Evolutionary conservation across 495 filamentous ascomycete species (phyloP), one percentile per base, ranked within the genome.

Genomic region (Neurospora sp.): DNA sequence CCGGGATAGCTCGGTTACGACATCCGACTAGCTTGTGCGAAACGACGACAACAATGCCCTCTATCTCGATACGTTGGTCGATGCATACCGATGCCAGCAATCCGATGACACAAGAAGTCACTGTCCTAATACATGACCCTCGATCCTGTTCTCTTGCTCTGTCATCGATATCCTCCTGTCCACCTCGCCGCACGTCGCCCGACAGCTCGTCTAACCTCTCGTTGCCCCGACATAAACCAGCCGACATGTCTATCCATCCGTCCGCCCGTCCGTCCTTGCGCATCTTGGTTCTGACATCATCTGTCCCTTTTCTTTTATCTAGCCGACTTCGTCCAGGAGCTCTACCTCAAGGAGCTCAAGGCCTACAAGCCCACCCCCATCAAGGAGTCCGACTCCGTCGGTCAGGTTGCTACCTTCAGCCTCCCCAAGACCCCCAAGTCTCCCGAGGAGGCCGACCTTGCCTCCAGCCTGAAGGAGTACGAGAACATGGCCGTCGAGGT

Each of bases 261-360:
- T 65, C 27, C 27, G 27, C 68, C 35, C 17, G 6, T 68, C 71
- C 70, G 40, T 27, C 10, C 10, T 69, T 31, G 3, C 31, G 39
- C 10, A 22, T 71, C 22, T 44, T 20, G 31, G 27, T 35, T 37
- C 44, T 40, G n/a, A 44, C 69, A 70, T 40, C 68, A 68, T 17
- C 6, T 41, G 41, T 53, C 81, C 81, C 76, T 38, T 71, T 73
- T 27, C 59, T 69, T 69, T 68, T 42, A 20, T 37, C 69, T 74
- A 98, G 96, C 91, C 85, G 96, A 99, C 84, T 87, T 96, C 75
- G 91, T 99, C 76, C 96, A 97, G 85, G 95, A 98, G 75, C 89
- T 99, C 78, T 99, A 98, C 88, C 91, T 99, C 77, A 89, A 89
- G 76, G 95, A 98, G 82, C 90, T 99, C 77, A 94, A 93, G 82